Conservation (phyloP, 768 basidiomycete genomes). For the Hypsizygus marmoreus region DNA sequence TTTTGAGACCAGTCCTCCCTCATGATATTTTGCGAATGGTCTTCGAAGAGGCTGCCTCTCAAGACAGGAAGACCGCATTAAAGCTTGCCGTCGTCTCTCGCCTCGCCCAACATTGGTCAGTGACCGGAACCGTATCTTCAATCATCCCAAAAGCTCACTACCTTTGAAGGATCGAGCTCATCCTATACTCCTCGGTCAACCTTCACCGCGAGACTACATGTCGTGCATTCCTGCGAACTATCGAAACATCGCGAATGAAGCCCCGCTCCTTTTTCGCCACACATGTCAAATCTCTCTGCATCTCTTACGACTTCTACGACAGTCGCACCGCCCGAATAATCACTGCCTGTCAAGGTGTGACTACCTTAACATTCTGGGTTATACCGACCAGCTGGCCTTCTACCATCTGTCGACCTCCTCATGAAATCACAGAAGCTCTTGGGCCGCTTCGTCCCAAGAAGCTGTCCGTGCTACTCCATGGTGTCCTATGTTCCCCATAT, state of each 20-base stretch:
- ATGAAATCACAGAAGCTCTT: conserved; percentile 20
- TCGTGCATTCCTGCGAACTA: conserved; percentile 38
- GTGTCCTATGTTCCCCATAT: conserved; percentile 21
- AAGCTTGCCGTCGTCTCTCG: conserved; percentile 33
- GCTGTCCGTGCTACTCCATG: conserved; percentile 33
- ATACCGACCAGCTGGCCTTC: conserved; percentile 20
- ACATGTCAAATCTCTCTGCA: conserved; percentile 36
- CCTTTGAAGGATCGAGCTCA: conserved; percentile 32
- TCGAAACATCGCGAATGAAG: conserved; percentile 35
- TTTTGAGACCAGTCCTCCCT: conserved; percentile 25
- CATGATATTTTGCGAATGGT: conserved; percentile 39
- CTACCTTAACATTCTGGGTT: conserved; percentile 39
- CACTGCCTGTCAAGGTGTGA: conserved; percentile 34
- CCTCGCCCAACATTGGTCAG: conserved; percentile 34
- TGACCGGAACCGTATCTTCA: background rate
- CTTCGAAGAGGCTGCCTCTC: conserved; percentile 32
- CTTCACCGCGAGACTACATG: conserved; percentile 33
- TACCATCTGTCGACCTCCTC: conserved; percentile 10
- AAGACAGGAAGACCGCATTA: conserved; percentile 32
- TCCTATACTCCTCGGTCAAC: conserved; percentile 36
- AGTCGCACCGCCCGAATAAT: conserved; percentile 32
- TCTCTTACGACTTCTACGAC: conserved; percentile 35
- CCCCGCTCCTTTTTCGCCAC: conserved; percentile 34
- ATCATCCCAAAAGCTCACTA: background rate
- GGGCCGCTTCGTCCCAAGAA: conserved; percentile 29